A percentile compares a stretch with the other conserved stretches of the same genome.
phyloP scores from a whole-genome alignment of 306 rosid genomes.

The Corylus heterophylla region DNA sequence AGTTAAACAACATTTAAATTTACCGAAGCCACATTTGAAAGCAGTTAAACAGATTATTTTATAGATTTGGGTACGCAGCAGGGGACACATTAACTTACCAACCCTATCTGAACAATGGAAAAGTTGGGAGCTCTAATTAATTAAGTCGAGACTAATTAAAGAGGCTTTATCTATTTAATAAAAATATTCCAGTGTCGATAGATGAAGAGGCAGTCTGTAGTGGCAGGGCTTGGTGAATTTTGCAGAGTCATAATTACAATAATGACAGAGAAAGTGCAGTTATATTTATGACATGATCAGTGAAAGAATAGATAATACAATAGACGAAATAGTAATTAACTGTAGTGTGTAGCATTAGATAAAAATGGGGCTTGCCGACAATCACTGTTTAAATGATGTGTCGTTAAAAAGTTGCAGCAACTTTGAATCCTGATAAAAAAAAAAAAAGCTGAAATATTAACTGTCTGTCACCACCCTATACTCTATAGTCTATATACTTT shows the following conservation, averaged over 20 bases:
- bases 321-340: slow-evolving; percentile 13
- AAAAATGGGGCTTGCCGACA: slow-evolving; percentile 52
- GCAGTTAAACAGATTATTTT: no score
- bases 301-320: neutral
- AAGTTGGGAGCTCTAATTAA: neutral
- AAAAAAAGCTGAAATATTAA: neutral
- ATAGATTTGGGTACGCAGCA: neutral
- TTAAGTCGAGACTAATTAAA: neutral
- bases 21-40: no score
- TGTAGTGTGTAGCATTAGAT: neutral
- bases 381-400: slow-evolving; percentile 18
- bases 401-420: neutral
- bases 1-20: no score
- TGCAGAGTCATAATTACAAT: slow-evolving; percentile 17
- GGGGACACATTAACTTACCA: neutral
- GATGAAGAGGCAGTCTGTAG: slow-evolving; percentile 6
- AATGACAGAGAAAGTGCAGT: slow-evolving; percentile 30
- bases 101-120: neutral
- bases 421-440: neutral
- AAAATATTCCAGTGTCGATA: neutral
- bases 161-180: neutral
- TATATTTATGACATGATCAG: neutral
- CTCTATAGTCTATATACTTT: neutral
- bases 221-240: slow-evolving; percentile 17
- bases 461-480: neutral